phyloP scores from a whole-genome alignment of 2,329 filamentous ascomycete genomes.

The Colletotrichum australisinense region DNA sequence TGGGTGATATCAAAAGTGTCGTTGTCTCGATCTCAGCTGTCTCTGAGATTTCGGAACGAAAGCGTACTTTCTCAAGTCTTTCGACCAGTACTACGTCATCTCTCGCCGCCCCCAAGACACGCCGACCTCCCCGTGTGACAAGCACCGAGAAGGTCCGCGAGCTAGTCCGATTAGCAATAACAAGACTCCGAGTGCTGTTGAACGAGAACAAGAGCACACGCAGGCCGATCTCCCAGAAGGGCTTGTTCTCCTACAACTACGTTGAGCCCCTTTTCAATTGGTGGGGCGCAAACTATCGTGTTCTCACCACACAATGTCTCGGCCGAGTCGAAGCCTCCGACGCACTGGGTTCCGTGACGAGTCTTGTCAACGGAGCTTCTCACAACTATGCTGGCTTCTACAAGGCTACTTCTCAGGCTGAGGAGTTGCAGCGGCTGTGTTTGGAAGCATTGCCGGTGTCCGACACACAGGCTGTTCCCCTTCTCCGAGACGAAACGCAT shows the following conservation, averaged over 20 bases:
- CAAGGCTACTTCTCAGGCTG: neutral
- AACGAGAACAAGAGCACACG: neutral
- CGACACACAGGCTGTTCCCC: constrained; percentile 20
- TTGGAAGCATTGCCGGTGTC: constrained; percentile 31
- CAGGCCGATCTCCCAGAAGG: neutral
- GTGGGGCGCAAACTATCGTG: constrained; percentile 34
- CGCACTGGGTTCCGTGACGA: neutral
- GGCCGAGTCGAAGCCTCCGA: constrained; percentile 11
- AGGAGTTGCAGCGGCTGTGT: constrained; percentile 32
- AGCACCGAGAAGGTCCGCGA: constrained; percentile 10
- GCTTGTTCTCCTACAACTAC: constrained; percentile 27
- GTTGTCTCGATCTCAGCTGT: neutral
- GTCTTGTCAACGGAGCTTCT: constrained; percentile 29
- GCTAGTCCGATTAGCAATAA: neutral
- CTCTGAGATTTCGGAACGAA: neutral
- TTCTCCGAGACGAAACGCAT: constrained; percentile 23
- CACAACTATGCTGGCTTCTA: constrained; percentile 37
- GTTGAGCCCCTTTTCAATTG: constrained; percentile 36
- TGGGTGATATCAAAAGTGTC: neutral
- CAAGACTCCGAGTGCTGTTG: constrained; percentile 13
- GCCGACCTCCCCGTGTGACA: constrained; percentile 1
- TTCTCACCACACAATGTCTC: constrained; percentile 25
- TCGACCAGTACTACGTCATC: neutral
- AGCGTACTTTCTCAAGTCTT: neutral
- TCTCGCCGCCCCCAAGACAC: neutral